Evolutionary conservation across 495 filamentous ascomycete species (phyloP), one percentile per base, ranked within the genome.

Genomic region (Sordaria brevicollis): DNA sequence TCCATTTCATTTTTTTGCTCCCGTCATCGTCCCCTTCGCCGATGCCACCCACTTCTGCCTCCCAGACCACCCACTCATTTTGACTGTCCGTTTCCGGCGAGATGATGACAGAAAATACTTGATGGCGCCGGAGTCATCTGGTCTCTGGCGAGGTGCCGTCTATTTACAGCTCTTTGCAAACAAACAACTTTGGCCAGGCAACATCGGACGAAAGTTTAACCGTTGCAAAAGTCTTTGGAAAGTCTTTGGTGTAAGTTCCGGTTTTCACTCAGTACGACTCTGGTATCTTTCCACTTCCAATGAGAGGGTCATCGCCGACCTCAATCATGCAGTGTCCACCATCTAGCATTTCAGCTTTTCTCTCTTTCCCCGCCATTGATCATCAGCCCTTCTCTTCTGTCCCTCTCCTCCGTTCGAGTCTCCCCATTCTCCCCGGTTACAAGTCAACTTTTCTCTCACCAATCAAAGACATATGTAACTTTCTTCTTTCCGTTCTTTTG

Each of bases 401-500:
- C n/a, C n/a, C n/a, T n/a, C n/a, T n/a, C n/a, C n/a, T 29, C 49
- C 49, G 25, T 31, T 57, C 49, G 21, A 31, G 2, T 62, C 49
- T 31, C 25, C n/a, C 15, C 17, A 25, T 13, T 13, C 25, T 62
- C 1, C 21, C 21, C 11, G 49, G 21, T 57, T 57, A 57, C 49
- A 2, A 57, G 21, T 15, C 19, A 54, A 54, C 19, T 57, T 1
- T n/a, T n/a, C n/a, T 29, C 19, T 72, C 62, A 38, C 72, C 70
- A 72, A 74, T 74, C 65, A 70, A 70, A 33, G 25, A 69, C n/a
- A 33, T 29, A 2, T 54, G 19, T 17, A 29, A 25, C 13, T 31
- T 31, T 35, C 34, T 34, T 33, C 72, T 71, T 68, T 68, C 70
- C 65, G 33, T 36, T n/a, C n/a, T n/a, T 72, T 72, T 66, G 21